Evolutionary conservation across 176 grass and related monocot species (phyloP).

Genomic region (Coix lacrymajobi): DNA sequence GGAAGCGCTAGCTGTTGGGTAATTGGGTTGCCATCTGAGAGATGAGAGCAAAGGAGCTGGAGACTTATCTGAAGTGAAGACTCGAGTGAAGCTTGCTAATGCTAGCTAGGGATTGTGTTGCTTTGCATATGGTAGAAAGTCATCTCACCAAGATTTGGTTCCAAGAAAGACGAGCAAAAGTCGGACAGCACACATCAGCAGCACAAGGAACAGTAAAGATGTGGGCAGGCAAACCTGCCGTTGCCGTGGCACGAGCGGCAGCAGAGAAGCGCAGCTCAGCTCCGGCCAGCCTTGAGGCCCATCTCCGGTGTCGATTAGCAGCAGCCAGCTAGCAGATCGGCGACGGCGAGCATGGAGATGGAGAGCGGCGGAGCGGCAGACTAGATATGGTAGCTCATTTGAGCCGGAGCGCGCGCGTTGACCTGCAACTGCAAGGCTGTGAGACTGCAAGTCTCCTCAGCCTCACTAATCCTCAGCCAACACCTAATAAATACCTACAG

Average conservation of each 20-base stretch:
- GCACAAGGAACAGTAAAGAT: neutral
- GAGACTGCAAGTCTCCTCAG: no score
- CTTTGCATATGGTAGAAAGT: neutral
- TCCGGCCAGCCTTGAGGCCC: neutral
- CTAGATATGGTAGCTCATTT: neutral
- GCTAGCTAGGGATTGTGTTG: neutral
- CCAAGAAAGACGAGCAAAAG: neutral
- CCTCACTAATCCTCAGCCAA: no score
- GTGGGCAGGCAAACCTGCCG: neutral
- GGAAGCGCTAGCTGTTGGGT: no score
- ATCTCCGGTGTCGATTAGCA: no score
- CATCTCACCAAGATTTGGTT: neutral
- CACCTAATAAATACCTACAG: no score
- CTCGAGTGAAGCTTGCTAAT: neutral
- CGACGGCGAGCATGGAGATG: neutral
- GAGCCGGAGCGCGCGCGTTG: neutral
- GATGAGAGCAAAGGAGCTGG: no score
- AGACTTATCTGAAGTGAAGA: neutral
- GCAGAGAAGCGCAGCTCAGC: neutral
- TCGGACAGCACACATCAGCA: neutral
- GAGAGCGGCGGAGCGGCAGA: no score
- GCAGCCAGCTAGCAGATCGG: neutral
- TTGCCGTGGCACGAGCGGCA: neutral
- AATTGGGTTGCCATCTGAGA: no score
- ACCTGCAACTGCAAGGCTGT: no score